Base-by-base conservation (phyloP, 345 rosid species). In the Jatropha curcas region DNA sequence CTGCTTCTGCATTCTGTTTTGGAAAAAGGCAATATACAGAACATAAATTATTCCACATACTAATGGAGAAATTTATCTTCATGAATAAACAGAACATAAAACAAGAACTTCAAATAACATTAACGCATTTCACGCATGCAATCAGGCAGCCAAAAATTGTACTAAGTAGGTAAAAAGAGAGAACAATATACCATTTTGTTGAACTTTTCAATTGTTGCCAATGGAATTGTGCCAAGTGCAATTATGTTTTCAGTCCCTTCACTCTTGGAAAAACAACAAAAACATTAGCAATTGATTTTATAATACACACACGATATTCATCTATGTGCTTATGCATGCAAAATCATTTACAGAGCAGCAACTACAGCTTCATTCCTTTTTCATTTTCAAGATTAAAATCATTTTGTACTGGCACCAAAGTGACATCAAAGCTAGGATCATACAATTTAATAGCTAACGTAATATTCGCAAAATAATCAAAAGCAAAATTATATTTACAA, bases 181-280 rank as follows among this genome's bases (percentile, higher is more conserved):
- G 57, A 31, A 13, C 7, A 56, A 73, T 34, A 75, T 73, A 95
- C 99, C 83, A 84, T 69, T 89, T 92, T 92, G 86, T 72, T 83
- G 82, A 95, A 86, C 88, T 89, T 95, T 93, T 95, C 99, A 81
- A 95, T 92, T 60, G 96, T 76, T 67, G 82, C 87, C 68, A 95
- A 55, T 3, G 99, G 97, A 73, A 95, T 84, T 27, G 99, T 92
- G 68, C 98, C 99, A 37, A 91, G 89, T 28, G 88, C 82, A 77
- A 89, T 83, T 60, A 86, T 81, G 74, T 87, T 80, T 84, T 96
- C 82, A 37, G 93, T 88, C 59, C 88, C 96, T 76, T 92, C 96
- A 61, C 94, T 85, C 99, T 95, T 68, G 53, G 77, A 81, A 81
- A 75, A 35, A 51, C 19, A 79, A 74, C 28, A 80, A 58, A 43